Evolutionary conservation across 257 asterid species (phyloP).

Genomic region (Datura wrightii): DNA sequence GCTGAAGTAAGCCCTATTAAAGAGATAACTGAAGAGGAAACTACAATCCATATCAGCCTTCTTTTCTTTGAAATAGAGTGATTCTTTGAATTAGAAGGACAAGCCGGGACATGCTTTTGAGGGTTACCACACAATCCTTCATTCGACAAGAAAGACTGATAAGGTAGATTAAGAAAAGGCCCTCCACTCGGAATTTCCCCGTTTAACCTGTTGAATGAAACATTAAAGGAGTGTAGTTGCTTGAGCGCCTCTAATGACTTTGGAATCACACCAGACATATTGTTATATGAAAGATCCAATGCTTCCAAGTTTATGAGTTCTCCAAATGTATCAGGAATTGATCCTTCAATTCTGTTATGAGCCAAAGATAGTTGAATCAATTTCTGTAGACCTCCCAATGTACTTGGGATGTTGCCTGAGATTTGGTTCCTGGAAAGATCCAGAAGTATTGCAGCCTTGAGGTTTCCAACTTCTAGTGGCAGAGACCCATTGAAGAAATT

Average conservation of each 20-base stretch:
- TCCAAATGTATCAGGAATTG: conserved; percentile 40
- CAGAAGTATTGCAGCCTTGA: conserved; percentile 27
- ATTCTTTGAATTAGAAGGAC: conserved; percentile 1
- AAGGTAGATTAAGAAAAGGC: conserved; percentile 4
- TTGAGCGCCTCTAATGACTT: conserved; percentile 35
- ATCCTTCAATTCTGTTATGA: conserved; percentile 40
- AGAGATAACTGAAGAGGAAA: conserved; percentile 21
- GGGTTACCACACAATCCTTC: conserved; percentile 27
- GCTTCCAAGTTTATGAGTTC: conserved; percentile 35
- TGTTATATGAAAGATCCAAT: conserved; percentile 46
- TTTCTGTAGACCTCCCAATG: conserved; percentile 34
- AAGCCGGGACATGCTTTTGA: conserved; percentile 20
- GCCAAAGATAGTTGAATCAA: conserved; percentile 43
- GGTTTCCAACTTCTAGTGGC: conserved; percentile 39
- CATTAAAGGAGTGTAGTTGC: background rate
- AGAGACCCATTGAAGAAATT: conserved; percentile 41
- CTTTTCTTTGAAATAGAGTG: background rate
- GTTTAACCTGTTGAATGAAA: background rate
- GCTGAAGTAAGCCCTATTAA: background rate
- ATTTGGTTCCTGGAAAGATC: conserved; percentile 46
- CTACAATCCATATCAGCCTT: background rate
- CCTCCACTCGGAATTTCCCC: conserved; percentile 8
- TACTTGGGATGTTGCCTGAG: conserved; percentile 41
- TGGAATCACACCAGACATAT: conserved; percentile 45
- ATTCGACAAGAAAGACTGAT: conserved; percentile 13